Conservation (phyloP, 345 rosid species). For the Anastatica hierochuntica region DNA sequence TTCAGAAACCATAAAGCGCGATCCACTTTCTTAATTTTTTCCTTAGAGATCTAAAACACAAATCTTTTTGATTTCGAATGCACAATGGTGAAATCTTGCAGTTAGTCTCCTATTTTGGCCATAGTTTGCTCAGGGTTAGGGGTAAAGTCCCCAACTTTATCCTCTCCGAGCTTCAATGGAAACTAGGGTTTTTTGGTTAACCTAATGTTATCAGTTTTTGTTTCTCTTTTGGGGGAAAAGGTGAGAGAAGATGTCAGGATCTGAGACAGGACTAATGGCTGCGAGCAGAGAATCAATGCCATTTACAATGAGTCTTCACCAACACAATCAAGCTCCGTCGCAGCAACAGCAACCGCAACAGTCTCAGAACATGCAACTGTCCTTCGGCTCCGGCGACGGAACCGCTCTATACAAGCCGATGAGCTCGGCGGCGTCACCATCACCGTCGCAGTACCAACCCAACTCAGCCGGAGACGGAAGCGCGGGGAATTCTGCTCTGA, state of each 20-base stretch:
- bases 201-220: background rate
- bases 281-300: conserved; percentile 3
- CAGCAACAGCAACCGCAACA: background rate
- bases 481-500: conserved; percentile 4
- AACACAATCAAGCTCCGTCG: background rate
- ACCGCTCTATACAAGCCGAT: conserved; percentile 12
- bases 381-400: conserved; percentile 1
- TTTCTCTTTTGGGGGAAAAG: background rate
- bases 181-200: background rate
- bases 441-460: conserved; percentile 12
- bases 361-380: conserved; percentile 18
- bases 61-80: background rate
- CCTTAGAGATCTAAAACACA: background rate
- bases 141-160: background rate
- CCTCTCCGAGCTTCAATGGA: conserved; percentile 4
- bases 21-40: background rate
- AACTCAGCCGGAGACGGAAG: background rate
- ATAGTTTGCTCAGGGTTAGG: background rate
- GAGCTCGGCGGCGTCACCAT: background rate
- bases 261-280: conserved; percentile 13
- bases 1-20: background rate
- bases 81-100: background rate
- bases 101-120: background rate
- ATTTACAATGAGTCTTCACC: conserved; percentile 11
- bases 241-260: conserved; percentile 12